Conservation (phyloP, 1,284 basidiomycete genomes). For the Mycena citricolor region DNA sequence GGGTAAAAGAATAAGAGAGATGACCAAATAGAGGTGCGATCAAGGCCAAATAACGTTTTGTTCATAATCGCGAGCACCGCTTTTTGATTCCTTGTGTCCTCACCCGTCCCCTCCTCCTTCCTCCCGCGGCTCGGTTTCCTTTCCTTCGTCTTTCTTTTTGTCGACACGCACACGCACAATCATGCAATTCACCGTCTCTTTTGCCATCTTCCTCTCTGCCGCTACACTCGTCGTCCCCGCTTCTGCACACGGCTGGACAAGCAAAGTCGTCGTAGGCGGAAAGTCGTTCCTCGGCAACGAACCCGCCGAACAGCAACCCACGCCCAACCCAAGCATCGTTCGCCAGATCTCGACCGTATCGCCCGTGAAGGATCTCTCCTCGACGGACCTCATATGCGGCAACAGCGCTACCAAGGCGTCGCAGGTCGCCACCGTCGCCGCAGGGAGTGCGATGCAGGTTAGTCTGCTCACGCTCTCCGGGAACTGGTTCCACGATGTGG, state of each 20-base stretch:
- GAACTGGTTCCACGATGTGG: slow-evolving; percentile 20
- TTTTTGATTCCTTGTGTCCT: too few relatives aligned
- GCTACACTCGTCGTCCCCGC: slow-evolving; percentile 8
- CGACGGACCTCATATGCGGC: slow-evolving; percentile 11
- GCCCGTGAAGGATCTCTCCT: slow-evolving; percentile 14
- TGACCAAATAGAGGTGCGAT: too few relatives aligned
- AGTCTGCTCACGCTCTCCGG: slow-evolving; percentile 7
- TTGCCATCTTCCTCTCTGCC: not conserved
- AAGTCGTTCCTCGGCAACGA: slow-evolving; percentile 15
- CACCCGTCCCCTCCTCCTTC: too few relatives aligned
- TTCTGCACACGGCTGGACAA: slow-evolving; percentile 18
- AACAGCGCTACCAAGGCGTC: slow-evolving; percentile 1
- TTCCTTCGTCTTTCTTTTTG: too few relatives aligned
- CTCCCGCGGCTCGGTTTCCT: too few relatives aligned
- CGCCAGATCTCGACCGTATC: slow-evolving; percentile 16
- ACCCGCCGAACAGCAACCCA: slow-evolving; percentile 1
- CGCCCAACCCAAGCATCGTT: not conserved
- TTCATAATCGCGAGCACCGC: too few relatives aligned
- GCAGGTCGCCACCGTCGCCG: slow-evolving; percentile 5
- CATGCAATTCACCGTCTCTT: too few relatives aligned
- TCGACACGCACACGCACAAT: too few relatives aligned
- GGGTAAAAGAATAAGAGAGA: too few relatives aligned
- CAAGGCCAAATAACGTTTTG: too few relatives aligned
- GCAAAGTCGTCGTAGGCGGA: slow-evolving; percentile 9
- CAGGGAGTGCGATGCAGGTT: slow-evolving; percentile 8